Evolutionary conservation across 257 asterid species (phyloP), one percentile per base, ranked within the genome.

Genomic region (Linderniella brevidens): DNA sequence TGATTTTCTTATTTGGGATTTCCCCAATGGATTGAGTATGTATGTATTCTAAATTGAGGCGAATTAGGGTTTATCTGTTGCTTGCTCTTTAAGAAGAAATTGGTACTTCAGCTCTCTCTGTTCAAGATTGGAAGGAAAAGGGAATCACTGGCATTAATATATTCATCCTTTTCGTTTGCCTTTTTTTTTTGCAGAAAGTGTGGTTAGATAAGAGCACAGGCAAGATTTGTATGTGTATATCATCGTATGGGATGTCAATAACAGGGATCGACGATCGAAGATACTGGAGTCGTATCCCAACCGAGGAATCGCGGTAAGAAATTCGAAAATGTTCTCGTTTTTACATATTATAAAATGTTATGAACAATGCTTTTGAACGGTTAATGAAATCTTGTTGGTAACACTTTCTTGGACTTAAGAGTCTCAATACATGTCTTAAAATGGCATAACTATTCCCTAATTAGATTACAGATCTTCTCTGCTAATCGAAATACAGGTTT

Each of bases 261-360:
- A 88, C 98, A 5, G 95, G 93, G 53, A 73, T 88, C 51, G 98
- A 84, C 53, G 98, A 88, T 57, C 72, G 94, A 62, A 76, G 98
- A 72, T 79, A 88, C 62, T 88, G 98, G 95, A 84, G 65, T 53
- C 81, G 93, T 90, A 49, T 88, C 64, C 86, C 95, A 11, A 80
- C 98, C 9, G 93, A 84, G 54, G 98, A 88, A 69, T 88, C 98
- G 16, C 72, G 94, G 98, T 84, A 45, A 49, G 69, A 13, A 45
- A 3, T 45, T 25, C 49, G 10, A 25, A 25, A 15, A 13, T 15
- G 13, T 15, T 20, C 17, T 13, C 8, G n/a, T n/a, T n/a, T n/a
- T n/a, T n/a, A n/a, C n/a, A n/a, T n/a, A n/a, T n/a, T n/a, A n/a
- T n/a, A n/a, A n/a, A n/a, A n/a, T n/a, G n/a, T n/a, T n/a, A n/a